phyloP scores from a whole-genome alignment of 139 green algal species.

The Chlorella sp. region DNA sequence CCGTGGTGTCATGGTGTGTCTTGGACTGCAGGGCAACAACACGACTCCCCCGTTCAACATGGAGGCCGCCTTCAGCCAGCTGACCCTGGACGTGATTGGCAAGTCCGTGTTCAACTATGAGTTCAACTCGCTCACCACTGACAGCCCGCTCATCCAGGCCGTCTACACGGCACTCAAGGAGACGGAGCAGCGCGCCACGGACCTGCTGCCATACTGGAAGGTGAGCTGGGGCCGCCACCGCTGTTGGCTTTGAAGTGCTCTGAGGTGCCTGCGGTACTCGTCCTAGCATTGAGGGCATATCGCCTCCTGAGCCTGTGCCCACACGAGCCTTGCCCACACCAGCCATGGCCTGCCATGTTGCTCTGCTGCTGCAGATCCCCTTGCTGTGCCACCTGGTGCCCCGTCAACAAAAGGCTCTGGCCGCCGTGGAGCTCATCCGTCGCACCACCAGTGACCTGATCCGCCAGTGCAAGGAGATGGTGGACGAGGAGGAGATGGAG shows the following conservation, averaged over 20 bases:
- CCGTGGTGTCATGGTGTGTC: too few species aligned
- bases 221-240: constrained; percentile 28
- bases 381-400: constrained; percentile 52
- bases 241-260: background rate
- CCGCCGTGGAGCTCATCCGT: constrained; percentile 88
- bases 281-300: too few species aligned
- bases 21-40: too few species aligned
- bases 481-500: constrained; percentile 83
- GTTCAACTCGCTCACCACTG: constrained; percentile 85
- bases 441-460: constrained; percentile 87
- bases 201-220: constrained; percentile 96
- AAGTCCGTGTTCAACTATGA: constrained; percentile 98
- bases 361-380: too few species aligned
- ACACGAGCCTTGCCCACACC: too few species aligned
- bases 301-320: too few species aligned
- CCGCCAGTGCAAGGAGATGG: constrained; percentile 80
- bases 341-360: too few species aligned
- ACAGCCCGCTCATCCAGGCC: constrained; percentile 84
- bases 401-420: constrained; percentile 47
- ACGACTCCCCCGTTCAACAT: constrained; percentile 75
- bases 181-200: constrained; percentile 91
- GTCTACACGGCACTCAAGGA: constrained; percentile 99
- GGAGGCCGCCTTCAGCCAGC: constrained; percentile 88
- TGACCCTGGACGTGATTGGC: constrained; percentile 97
- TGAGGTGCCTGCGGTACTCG: too few species aligned